Percentiles rank a stretch among this genome's conserved stretches.
Evolutionary conservation across 176 grass and related monocot species (phyloP).

Genomic region (Luzula sylvatica): DNA sequence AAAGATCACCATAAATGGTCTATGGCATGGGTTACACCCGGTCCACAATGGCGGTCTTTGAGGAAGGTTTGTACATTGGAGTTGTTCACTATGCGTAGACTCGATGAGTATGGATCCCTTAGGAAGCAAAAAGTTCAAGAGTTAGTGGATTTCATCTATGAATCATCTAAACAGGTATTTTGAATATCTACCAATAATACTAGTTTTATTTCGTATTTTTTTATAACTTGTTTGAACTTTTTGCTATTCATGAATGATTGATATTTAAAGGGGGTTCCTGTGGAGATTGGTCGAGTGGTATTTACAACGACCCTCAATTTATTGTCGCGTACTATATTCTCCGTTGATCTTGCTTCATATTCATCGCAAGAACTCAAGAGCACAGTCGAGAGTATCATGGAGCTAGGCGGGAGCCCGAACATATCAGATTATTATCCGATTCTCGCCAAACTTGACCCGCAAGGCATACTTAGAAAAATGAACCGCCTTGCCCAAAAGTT

Average conservation of each 20-base stretch:
- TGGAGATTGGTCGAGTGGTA: neutral
- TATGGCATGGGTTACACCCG: neutral
- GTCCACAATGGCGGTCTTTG: neutral
- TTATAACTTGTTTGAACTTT: no score
- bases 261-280: neutral
- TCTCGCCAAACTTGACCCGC: conserved; percentile 30
- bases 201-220: no score
- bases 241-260: no score
- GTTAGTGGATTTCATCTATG: conserved; percentile 1
- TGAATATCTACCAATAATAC: no score
- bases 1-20: conserved; percentile 1
- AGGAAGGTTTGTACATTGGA: conserved; percentile 5
- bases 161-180: conserved; percentile 7
- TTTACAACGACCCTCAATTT: conserved; percentile 31
- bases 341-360: conserved; percentile 25
- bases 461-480: conserved; percentile 21
- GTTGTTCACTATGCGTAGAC: conserved; percentile 10
- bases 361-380: conserved; percentile 22
- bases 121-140: conserved; percentile 21
- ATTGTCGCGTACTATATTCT: conserved; percentile 37
- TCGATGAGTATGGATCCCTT: conserved; percentile 9
- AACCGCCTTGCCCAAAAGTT: conserved; percentile 5
- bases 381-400: conserved; percentile 16
- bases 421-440: conserved; percentile 40
- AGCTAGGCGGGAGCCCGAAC: conserved; percentile 15